Base-by-base conservation (phyloP, 371 early-diverging fungal genomes). In the Cokeromyces recurvatus region DNA sequence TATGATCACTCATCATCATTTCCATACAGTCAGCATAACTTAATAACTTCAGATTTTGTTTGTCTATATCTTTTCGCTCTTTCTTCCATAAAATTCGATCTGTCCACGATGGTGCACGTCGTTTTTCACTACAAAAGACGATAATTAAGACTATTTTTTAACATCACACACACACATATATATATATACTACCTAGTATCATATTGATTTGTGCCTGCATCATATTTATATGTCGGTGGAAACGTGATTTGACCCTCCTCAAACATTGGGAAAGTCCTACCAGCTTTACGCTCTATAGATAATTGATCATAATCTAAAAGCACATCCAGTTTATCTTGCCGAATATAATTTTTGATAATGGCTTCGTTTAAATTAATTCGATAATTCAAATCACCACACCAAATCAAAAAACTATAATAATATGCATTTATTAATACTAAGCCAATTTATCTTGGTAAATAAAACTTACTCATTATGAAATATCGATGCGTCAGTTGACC, bases 371-470 rank as follows among this genome's bases (percentile, higher is more conserved):
- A 48, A 2, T 78, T 78, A 20, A 97, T 69, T 4, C 98, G 81
- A 63, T 96, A 96, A 53, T 97, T 97, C 51, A 97, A 65, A 60
- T 97, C 98, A 12, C 98, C 98, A 25, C 92, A 57, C 92, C 94
- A 97, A 37, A 97, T 66, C 21, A 95, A 56, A 55, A 87, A 81
- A 50, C 89, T 88, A 56, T n/a, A 34, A 4, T n/a, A n/a, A 27
- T 5, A 5, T 5, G 29, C 29, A 27, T 7, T 7, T 7, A 27
- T 27, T 11, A 27, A 11, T 27, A 27, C 29, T 7, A 27, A 27
- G 11, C 5, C 11, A 27, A 11, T 5, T 5, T 27, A 27, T 27
- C 29, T 27, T 2, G 16, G 1, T n/a, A 14, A 43, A 20, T 32
- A 25, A 12, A 3, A 56, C 77, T 62, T 80, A 86, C 86, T 87